Percentiles rank a stretch among this genome's conserved stretches.
phyloP scores from a whole-genome alignment of 2,329 filamentous ascomycete species.

The Phaeosphaeria sp. region DNA sequence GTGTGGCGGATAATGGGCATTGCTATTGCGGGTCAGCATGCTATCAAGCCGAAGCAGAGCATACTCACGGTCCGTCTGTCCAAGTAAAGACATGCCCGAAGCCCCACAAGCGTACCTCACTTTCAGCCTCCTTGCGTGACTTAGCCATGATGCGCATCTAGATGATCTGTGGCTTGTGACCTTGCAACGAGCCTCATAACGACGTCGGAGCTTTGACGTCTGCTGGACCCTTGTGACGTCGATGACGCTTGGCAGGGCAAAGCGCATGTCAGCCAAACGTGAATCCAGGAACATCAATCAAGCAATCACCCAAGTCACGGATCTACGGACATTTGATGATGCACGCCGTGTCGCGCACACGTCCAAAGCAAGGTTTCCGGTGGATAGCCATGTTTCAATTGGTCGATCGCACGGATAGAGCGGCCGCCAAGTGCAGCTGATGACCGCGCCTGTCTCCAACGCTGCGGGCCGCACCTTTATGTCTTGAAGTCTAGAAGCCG shows the following conservation, averaged over 20 bases:
- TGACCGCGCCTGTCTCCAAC: conserved; percentile 18
- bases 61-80: conserved; percentile 71
- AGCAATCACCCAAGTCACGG: background rate
- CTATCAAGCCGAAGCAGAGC: background rate
- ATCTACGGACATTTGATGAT: conserved; percentile 2
- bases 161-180: background rate
- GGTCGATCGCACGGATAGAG: conserved; percentile 25
- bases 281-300: background rate
- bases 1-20: conserved; percentile 73
- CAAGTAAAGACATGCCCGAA: conserved; percentile 75
- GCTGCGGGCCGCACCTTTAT: conserved; percentile 22
- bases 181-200: background rate
- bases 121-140: conserved; percentile 60
- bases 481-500: conserved; percentile 9
- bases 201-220: background rate
- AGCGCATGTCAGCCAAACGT: background rate
- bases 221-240: conserved; percentile 28
- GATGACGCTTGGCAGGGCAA: conserved; percentile 15
- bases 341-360: conserved; percentile 11
- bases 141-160: conserved; percentile 41
- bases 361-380: conserved; percentile 3
- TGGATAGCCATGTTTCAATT: conserved; percentile 17
- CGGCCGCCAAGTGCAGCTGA: conserved; percentile 31
- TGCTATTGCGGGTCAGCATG: conserved; percentile 56
- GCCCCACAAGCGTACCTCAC: conserved; percentile 72